Base-by-base conservation (phyloP, 768 basidiomycete species). In the Porphyrellus cyaneotinctus region DNA sequence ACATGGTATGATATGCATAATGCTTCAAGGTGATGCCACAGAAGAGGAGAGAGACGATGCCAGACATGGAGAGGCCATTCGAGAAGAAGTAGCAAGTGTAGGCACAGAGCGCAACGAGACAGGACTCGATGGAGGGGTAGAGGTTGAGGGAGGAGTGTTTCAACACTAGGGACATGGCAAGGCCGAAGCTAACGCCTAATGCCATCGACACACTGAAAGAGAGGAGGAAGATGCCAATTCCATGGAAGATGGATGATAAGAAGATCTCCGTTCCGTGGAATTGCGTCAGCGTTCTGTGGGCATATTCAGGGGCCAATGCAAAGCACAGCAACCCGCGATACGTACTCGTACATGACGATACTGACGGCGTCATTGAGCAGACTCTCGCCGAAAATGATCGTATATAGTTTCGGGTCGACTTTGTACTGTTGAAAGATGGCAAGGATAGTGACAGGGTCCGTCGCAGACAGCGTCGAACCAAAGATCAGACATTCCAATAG, bases 1-100 rank as follows among this genome's bases (percentile, higher is more conserved):
- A 95, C 97, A 99, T 99, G 47, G 94, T 98, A 74, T 97, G 97
- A 67, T 97, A 98, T n/a, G 95, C 97, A 65, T 99, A 98, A 67
- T 99, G 97, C 72, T 99, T 99, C 61, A 99, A 80, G 4, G 97
- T 99, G 68, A 99, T 97, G 54, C 97, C 95, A 67, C 95, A 98
- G 76, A 99, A 97, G 41, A 98, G 84, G 36, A 98, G 82, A 4
- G 95, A 97, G 39, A 98, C 95, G 70, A 98, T 97, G 45, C 97
- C 95, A 68, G 85, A 88, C 90, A 97, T 93, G 41, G 84, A 83
- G 35, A 95, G 70, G 6, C 93, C 95, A 58, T 92, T 99, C n/a
- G 92, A 95, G 76, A 99, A 94, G 75, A 99, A 99, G 73, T 98
- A 98, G 74, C 87, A 91, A 0, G 92, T 97, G 70, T 97, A 97